Evolutionary conservation across 139 green algal species (phyloP).

Genomic region (Marvania coccoides): DNA sequence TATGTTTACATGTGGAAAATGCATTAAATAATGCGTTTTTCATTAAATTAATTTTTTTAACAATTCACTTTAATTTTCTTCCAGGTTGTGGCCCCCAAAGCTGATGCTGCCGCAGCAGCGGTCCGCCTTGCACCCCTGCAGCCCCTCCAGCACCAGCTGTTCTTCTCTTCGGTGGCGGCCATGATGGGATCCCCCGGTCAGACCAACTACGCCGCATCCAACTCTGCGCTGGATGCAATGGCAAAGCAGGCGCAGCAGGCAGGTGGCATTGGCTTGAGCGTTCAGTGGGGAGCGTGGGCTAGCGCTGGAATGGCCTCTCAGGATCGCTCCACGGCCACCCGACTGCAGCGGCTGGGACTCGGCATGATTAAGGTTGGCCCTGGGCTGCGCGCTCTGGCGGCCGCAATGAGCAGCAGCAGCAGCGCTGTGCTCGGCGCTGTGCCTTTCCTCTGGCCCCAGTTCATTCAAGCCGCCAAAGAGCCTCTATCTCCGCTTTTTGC

Average conservation of each 20-base stretch:
- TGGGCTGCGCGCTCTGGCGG: conserved; percentile 25
- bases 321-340: conserved; percentile 32
- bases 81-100: conserved; percentile 20
- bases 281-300: conserved; percentile 90
- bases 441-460: conserved; percentile 29
- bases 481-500: conserved; percentile 14
- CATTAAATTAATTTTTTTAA: background rate
- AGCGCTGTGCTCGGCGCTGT: conserved; percentile 18
- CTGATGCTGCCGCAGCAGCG: background rate
- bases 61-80: background rate
- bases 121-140: background rate
- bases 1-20: background rate
- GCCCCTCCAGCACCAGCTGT: conserved; percentile 27
- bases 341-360: conserved; percentile 67
- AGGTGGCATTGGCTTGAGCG: conserved; percentile 7
- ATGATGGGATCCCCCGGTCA: conserved; percentile 76
- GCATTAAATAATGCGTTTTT: background rate
- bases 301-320: conserved; percentile 74
- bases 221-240: conserved; percentile 52
- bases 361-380: conserved; percentile 19
- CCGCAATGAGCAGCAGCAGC: background rate
- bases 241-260: conserved; percentile 6
- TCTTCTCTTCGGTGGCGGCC: conserved; percentile 73
- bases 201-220: conserved; percentile 69
- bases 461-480: conserved; percentile 7